Conservation (phyloP, 2,329 filamentous ascomycete species). For the Claviceps spartinae region DNA sequence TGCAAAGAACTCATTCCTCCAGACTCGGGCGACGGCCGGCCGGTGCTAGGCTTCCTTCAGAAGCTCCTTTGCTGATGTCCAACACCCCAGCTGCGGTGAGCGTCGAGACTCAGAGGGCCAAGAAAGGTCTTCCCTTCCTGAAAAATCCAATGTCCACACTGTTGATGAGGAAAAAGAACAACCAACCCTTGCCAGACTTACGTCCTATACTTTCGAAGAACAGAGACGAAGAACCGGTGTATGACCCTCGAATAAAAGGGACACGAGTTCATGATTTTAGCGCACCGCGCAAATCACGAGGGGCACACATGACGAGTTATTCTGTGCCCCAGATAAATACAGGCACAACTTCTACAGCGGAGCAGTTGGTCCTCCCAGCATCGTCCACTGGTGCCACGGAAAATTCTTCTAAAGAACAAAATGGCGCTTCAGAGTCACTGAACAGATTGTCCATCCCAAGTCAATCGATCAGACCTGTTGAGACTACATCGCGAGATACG, state of each 20-base stretch:
- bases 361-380: constrained; percentile 6
- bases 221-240: constrained; percentile 30
- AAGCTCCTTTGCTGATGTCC: constrained; percentile 21
- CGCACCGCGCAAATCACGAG: constrained; percentile 31
- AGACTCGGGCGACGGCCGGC: constrained; percentile 28
- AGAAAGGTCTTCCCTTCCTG: constrained; percentile 42
- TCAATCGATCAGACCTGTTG: not conserved
- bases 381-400: constrained; percentile 9
- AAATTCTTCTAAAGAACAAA: not conserved
- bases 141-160: constrained; percentile 48
- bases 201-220: constrained; percentile 26
- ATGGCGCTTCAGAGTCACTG: not conserved
- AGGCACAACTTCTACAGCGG: not conserved
- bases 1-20: constrained; percentile 22
- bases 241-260: constrained; percentile 51
- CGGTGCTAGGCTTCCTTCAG: constrained; percentile 25
- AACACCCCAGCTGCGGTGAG: constrained; percentile 11
- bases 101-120: constrained; percentile 31
- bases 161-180: constrained; percentile 41
- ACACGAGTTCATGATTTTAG: constrained; percentile 54
- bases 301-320: not conserved
- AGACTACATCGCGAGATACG: not conserved
- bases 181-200: constrained; percentile 32
- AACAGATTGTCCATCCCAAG: not conserved
- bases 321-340: not conserved